phyloP scores from a whole-genome alignment of 169 alveolate species.

The Cryptosporidium sp. region DNA sequence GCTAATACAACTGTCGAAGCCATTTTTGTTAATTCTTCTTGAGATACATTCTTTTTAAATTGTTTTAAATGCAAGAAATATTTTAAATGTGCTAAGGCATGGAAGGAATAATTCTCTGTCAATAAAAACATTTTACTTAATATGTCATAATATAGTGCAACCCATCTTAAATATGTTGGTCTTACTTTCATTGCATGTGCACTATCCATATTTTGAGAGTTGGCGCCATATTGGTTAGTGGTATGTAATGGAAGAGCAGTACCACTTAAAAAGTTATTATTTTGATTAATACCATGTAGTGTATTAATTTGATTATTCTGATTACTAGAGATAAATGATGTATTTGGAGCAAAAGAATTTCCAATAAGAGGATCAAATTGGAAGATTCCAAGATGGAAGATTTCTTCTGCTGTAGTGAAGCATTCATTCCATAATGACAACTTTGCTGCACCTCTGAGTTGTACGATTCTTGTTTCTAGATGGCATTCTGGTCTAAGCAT shows the following conservation, averaged over 20 bases:
- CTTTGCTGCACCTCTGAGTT: constrained; percentile 92
- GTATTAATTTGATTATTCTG: background rate
- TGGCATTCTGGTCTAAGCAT: constrained; percentile 89
- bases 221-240: background rate
- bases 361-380: constrained; percentile 67
- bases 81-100: constrained; percentile 90
- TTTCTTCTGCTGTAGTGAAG: constrained; percentile 94
- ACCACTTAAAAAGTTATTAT: background rate
- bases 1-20: constrained; percentile 89
- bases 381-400: constrained; percentile 83
- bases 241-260: background rate
- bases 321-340: constrained; percentile 5
- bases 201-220: constrained; percentile 26
- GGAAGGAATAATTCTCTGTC: constrained; percentile 92
- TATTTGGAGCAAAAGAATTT: constrained; percentile 4
- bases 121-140: constrained; percentile 92
- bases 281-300: background rate
- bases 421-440: constrained; percentile 95
- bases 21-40: constrained; percentile 82
- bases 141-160: constrained; percentile 91
- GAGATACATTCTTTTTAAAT: constrained; percentile 86
- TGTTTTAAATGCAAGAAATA: constrained; percentile 86
- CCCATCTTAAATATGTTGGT: constrained; percentile 84
- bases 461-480: constrained; percentile 91
- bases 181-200: constrained; percentile 81